phyloP scores from a whole-genome alignment of 345 rosid genomes.

The Arabidopsis suecica region DNA sequence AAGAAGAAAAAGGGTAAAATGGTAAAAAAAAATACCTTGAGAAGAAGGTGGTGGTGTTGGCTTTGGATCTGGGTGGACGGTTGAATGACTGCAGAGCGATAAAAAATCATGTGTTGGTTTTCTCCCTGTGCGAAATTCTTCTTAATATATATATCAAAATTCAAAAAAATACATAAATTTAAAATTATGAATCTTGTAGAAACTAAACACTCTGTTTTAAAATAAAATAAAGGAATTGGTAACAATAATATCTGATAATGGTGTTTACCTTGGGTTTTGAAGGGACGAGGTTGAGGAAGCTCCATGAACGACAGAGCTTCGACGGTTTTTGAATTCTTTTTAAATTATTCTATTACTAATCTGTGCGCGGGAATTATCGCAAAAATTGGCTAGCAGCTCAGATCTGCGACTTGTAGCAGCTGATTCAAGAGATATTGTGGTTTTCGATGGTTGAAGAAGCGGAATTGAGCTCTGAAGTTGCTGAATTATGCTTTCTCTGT shows the following conservation, averaged over 20 bases:
- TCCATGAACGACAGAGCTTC: conserved; percentile 58
- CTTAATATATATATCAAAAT: conserved; percentile 40
- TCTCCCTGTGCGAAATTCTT: conserved; percentile 68
- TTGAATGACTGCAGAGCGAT: conserved; percentile 83
- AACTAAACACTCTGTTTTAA: not conserved
- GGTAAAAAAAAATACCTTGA: conserved; percentile 59
- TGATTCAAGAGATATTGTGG: not conserved
- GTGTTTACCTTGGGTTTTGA: conserved; percentile 69
- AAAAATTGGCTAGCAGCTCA: conserved; percentile 29
- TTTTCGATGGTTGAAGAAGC: not conserved
- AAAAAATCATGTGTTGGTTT: conserved; percentile 90
- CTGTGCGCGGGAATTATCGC: conserved; percentile 19
- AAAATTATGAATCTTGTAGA: not conserved
- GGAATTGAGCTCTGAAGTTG: not conserved
- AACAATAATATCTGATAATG: not conserved
- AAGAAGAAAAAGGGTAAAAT: conserved; percentile 29
- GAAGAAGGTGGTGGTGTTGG: conserved; percentile 49
- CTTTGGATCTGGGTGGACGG: conserved; percentile 76
- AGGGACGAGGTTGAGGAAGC: conserved; percentile 81
- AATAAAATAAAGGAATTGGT: not conserved
- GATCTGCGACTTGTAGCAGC: conserved; percentile 49
- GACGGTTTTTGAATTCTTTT: conserved; percentile 9
- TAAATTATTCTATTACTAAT: conserved; percentile 4
- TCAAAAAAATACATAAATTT: not conserved
- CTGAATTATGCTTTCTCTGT: conserved; percentile 44